phyloP scores from a whole-genome alignment of 257 asterid genomes.

The Jaltomata sinuosa region DNA sequence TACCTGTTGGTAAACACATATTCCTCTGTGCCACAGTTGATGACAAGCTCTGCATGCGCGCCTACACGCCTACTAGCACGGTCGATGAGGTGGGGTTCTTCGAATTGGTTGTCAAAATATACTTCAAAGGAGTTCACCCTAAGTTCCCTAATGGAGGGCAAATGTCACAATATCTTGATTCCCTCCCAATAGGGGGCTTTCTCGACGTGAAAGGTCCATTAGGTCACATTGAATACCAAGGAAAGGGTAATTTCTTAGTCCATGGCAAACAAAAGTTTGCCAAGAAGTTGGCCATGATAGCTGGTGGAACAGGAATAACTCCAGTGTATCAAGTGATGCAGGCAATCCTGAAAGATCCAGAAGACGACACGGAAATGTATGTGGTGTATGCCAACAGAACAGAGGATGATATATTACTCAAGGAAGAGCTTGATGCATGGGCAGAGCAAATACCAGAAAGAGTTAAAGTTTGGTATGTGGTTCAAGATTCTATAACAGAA shows the following conservation, averaged over 20 bases:
- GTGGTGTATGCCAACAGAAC: conserved; percentile 87
- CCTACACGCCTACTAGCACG: conserved; percentile 77
- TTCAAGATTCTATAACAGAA: conserved; percentile 36
- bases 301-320: conserved; percentile 91
- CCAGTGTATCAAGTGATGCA: conserved; percentile 91
- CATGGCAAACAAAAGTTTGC: conserved; percentile 61
- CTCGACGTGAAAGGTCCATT: conserved; percentile 76
- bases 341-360: conserved; percentile 67
- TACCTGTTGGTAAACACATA: conserved; percentile 81
- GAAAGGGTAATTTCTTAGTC: conserved; percentile 48
- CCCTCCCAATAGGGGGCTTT: conserved; percentile 36
- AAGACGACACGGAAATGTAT: conserved; percentile 63
- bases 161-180: conserved; percentile 74
- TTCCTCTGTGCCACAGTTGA: conserved; percentile 57
- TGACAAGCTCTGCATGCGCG: conserved; percentile 85
- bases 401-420: conserved; percentile 66
- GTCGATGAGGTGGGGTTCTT: conserved; percentile 59
- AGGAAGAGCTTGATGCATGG: conserved; percentile 79
- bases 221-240: conserved; percentile 83
- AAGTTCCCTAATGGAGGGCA: conserved; percentile 83
- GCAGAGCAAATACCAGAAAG: conserved; percentile 43
- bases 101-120: conserved; percentile 69
- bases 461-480: conserved; percentile 89
- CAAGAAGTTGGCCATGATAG: conserved; percentile 69
- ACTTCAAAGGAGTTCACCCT: conserved; percentile 61